Percentiles rank a stretch among this genome's conserved stretches.
phyloP scores from a whole-genome alignment of 2,329 filamentous ascomycete genomes.

The Trichoderma guizhouense region DNA sequence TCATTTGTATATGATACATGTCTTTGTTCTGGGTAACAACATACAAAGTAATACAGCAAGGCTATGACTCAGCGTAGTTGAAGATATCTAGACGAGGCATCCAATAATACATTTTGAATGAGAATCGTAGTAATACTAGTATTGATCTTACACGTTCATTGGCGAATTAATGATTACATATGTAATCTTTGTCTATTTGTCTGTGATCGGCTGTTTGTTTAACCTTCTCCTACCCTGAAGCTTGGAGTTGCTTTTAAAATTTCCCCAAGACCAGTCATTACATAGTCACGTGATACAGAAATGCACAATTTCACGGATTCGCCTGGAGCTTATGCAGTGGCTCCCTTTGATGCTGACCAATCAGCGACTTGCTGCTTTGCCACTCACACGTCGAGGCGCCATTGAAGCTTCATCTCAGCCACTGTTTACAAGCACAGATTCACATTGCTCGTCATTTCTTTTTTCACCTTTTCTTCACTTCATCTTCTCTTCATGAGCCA shows the following conservation, averaged over 20 bases:
- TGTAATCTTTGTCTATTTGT: too few species aligned
- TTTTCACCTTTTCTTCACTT: neutral
- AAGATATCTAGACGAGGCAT: neutral
- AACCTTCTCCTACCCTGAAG: neutral
- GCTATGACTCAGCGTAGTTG: neutral
- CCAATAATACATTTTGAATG: neutral
- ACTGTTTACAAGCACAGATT: neutral
- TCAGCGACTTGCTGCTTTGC: slow-evolving; percentile 4
- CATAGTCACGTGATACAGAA: neutral
- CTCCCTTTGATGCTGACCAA: neutral
- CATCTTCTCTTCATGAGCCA: neutral
- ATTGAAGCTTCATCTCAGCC: neutral
- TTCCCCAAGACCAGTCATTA: neutral
- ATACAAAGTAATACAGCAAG: neutral
- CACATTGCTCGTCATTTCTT: neutral
- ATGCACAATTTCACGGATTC: neutral
- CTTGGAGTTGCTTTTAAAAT: neutral
- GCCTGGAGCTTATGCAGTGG: neutral
- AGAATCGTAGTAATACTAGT: neutral
- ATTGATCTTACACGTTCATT: neutral
- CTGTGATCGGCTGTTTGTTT: neutral
- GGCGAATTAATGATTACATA: too few species aligned
- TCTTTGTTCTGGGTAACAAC: neutral
- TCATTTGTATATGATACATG: neutral
- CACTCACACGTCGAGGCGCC: slow-evolving; percentile 4